Evolutionary conservation across 257 asterid species (phyloP).

Genomic region (Solanum microdontum): DNA sequence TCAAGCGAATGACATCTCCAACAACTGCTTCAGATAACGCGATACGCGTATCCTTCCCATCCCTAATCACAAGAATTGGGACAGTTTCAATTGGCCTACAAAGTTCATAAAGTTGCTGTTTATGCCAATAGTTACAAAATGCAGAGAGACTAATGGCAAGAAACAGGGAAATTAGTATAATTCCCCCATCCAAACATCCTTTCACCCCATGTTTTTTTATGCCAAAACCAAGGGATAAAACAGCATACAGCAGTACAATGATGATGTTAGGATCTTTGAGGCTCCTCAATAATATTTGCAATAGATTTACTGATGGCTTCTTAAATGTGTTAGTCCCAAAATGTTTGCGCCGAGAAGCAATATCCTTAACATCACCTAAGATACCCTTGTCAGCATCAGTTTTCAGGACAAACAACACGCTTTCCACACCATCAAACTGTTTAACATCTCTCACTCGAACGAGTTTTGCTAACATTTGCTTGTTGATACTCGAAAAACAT

Average conservation of each 20-base stretch:
- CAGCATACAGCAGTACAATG: constrained; percentile 36
- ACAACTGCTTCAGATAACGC: constrained; percentile 36
- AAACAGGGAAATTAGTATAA: constrained; percentile 41
- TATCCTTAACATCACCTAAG: constrained; percentile 22
- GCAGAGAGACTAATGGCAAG: constrained; percentile 43
- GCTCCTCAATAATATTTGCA: constrained; percentile 24
- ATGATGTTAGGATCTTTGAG: constrained; percentile 39
- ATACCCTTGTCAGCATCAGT: constrained; percentile 35
- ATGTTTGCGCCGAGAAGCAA: not conserved
- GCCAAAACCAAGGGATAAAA: constrained; percentile 40
- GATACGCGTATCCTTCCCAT: constrained; percentile 20
- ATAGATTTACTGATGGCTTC: constrained; percentile 21
- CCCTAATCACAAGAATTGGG: constrained; percentile 25
- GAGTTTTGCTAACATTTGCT: not conserved
- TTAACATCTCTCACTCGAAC: constrained; percentile 5
- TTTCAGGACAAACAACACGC: constrained; percentile 20
- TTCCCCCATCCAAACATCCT: constrained; percentile 65
- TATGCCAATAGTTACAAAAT: constrained; percentile 42
- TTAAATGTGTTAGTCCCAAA: constrained; percentile 42
- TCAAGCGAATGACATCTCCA: constrained; percentile 43
- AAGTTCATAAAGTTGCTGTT: constrained; percentile 37
- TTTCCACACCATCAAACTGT: constrained; percentile 32
- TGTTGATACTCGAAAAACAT: not conserved
- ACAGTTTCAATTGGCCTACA: constrained; percentile 33
- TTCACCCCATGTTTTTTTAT: constrained; percentile 26